A percentile compares a stretch with the other conserved stretches of the same genome.
Evolutionary conservation across 148 eudicot genomes (phyloP).

Genomic region (Cornus suecica): DNA sequence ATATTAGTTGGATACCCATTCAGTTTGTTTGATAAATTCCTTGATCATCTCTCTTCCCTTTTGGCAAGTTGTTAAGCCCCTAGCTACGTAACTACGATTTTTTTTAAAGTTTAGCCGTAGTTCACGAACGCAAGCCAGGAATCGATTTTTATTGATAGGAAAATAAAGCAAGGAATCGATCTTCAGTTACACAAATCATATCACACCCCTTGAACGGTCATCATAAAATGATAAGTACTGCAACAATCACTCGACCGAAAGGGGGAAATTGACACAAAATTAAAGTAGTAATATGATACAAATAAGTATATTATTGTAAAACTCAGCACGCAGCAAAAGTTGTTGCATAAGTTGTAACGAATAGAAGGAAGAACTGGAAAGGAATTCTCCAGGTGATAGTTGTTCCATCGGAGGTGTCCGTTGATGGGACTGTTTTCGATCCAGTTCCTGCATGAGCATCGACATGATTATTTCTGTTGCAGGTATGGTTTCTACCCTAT

Average conservation of each 20-base stretch:
- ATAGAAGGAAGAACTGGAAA: conserved; percentile 20
- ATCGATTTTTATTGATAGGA: conserved; percentile 8
- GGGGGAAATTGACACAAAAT: background rate
- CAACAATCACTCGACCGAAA: background rate
- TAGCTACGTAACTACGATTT: too few relatives aligned
- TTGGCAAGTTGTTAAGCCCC: too few relatives aligned
- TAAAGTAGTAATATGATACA: background rate
- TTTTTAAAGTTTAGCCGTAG: background rate
- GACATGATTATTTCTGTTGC: background rate
- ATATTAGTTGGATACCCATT: background rate
- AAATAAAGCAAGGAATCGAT: background rate
- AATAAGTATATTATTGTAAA: background rate
- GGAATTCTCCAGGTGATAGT: conserved; percentile 20
- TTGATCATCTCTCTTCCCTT: background rate
- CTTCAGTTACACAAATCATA: conserved; percentile 3
- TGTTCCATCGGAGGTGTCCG: conserved; percentile 37
- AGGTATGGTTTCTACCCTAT: background rate
- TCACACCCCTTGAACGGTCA: background rate
- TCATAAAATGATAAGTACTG: background rate
- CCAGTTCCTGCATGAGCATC: conserved; percentile 20
- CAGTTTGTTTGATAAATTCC: background rate
- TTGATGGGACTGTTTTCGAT: conserved; percentile 27
- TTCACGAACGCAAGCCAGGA: background rate
- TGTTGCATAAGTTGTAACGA: conserved; percentile 17
- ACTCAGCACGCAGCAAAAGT: conserved; percentile 7